These are phyloP conservation scores for Trametes elegans DNA, from an alignment of 768 basidiomycete genomes.

Conservation along the genomic window DNA sequence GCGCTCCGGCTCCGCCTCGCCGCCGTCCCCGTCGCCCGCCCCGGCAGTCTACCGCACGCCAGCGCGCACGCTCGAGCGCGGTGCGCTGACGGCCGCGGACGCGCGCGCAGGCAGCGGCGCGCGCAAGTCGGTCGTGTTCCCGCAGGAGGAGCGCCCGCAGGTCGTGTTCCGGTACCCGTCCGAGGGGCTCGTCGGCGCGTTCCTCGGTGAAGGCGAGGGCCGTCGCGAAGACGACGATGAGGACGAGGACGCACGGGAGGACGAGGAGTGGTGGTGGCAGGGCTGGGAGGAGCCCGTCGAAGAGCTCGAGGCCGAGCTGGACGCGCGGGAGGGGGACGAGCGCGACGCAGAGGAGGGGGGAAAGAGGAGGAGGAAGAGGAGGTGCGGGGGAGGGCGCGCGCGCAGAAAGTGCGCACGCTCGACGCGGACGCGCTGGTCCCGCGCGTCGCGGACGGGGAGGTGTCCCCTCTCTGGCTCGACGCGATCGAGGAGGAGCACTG, in stretches of 20 bases:
- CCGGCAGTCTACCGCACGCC: slow-evolving; percentile 6
- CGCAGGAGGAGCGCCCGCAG: slow-evolving; percentile 12
- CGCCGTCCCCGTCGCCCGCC: neutral
- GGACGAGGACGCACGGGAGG: slow-evolving; percentile 4
- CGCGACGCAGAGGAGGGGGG: neutral
- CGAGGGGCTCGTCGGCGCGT: slow-evolving; percentile 15
- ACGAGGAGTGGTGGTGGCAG: slow-evolving; percentile 23
- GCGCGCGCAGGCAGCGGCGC: neutral
- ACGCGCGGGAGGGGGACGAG: neutral
- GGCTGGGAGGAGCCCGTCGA: slow-evolving; percentile 24
- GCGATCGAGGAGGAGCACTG: slow-evolving; percentile 5
- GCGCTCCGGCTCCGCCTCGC: slow-evolving; percentile 1
- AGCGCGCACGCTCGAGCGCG: slow-evolving; percentile 10
- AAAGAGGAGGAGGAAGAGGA: neutral
- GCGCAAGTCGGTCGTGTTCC: slow-evolving; percentile 25
- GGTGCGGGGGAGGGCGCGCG: neutral
- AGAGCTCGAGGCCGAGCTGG: slow-evolving; percentile 3
- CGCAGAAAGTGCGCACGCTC: neutral
- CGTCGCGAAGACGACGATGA: slow-evolving; percentile 8
- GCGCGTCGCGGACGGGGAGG: neutral
- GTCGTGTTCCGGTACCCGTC: slow-evolving; percentile 28
- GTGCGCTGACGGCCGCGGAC: neutral
- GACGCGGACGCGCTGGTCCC: neutral
- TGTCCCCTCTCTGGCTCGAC: neutral
- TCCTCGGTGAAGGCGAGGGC: slow-evolving; percentile 1